These are phyloP conservation scores for Ophiostoma triangulosporum DNA, from an alignment of 2,329 filamentous ascomycete species.

Conservation along the genomic window DNA sequence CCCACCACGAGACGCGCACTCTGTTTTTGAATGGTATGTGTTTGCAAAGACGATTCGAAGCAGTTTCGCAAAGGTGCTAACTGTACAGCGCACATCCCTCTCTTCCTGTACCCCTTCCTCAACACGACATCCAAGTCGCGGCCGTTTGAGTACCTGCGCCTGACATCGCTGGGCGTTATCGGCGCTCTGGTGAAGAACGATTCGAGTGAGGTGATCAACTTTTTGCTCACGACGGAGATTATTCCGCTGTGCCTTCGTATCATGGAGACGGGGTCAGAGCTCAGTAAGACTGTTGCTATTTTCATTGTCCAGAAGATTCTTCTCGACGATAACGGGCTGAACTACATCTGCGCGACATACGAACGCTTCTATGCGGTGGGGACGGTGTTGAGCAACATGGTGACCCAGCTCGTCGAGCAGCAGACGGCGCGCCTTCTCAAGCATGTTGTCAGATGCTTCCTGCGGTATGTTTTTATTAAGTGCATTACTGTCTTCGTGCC, in stretches of 20 bases:
- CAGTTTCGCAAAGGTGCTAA: too few species aligned
- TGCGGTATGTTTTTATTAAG: conserved; percentile 49
- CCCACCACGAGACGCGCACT: conserved; percentile 88
- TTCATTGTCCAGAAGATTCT: conserved; percentile 99
- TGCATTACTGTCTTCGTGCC: neutral
- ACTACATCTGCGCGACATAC: conserved; percentile 98
- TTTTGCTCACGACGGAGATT: conserved; percentile 94
- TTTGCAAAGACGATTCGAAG: too few species aligned
- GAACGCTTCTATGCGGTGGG: conserved; percentile 97
- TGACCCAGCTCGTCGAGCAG: conserved; percentile 90
- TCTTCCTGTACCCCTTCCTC: conserved; percentile 95
- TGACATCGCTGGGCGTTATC: conserved; percentile 92
- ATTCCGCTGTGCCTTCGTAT: conserved; percentile 95
- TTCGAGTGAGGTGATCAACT: conserved; percentile 97
- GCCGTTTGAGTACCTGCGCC: conserved; percentile 90
- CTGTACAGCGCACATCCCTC: conserved; percentile 72
- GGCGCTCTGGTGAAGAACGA: conserved; percentile 97
- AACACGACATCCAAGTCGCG: conserved; percentile 98
- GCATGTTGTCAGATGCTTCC: conserved; percentile 93
- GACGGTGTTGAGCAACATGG: conserved; percentile 97
- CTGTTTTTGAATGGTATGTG: conserved; percentile 78
- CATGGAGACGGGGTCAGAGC: conserved; percentile 96
- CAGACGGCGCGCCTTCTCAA: conserved; percentile 92
- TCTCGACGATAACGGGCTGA: conserved; percentile 87
- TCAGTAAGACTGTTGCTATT: conserved; percentile 97